These are phyloP conservation scores for Russula sp. DNA, from an alignment of 768 basidiomycete genomes.

Conservation along the genomic window DNA sequence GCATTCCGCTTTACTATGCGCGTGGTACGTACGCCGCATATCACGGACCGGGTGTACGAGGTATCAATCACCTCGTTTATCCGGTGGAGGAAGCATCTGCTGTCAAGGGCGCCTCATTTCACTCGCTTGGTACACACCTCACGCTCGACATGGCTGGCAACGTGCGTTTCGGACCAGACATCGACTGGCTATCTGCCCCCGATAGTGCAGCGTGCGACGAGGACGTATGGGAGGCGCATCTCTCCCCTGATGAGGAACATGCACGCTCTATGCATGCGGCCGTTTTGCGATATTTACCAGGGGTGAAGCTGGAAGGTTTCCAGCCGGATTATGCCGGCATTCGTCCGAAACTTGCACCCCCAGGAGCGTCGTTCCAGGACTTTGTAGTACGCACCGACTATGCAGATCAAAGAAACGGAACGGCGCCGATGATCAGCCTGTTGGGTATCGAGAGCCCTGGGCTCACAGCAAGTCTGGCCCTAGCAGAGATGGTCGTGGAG, in stretches of 20 bases:
- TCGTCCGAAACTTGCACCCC: constrained; percentile 80
- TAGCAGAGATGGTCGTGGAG: constrained; percentile 77
- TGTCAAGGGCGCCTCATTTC: constrained; percentile 50
- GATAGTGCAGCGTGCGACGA: constrained; percentile 38
- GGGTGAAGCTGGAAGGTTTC: constrained; percentile 52
- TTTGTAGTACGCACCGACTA: constrained; percentile 69
- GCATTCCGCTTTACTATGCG: constrained; percentile 73
- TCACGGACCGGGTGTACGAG: constrained; percentile 64
- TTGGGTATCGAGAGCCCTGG: constrained; percentile 93
- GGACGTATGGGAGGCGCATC: constrained; percentile 71
- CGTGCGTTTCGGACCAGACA: constrained; percentile 87
- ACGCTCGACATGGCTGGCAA: constrained; percentile 82
- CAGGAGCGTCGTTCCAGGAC: constrained; percentile 74
- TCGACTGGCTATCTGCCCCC: constrained; percentile 75
- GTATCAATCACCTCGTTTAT: constrained; percentile 77
- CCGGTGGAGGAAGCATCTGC: constrained; percentile 72
- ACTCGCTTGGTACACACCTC: constrained; percentile 87
- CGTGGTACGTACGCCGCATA: constrained; percentile 88
- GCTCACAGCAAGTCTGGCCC: constrained; percentile 78
- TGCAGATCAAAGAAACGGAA: constrained; percentile 29
- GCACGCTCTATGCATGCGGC: constrained; percentile 62
- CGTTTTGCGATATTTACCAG: constrained; percentile 70
- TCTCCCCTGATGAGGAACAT: constrained; percentile 58
- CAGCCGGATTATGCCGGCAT: constrained; percentile 81
- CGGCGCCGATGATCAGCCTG: constrained; percentile 64